A percentile compares a stretch with the other conserved stretches of the same genome.
Conservation (phyloP, 768 basidiomycete species). For the Pisolithus albus region DNA sequence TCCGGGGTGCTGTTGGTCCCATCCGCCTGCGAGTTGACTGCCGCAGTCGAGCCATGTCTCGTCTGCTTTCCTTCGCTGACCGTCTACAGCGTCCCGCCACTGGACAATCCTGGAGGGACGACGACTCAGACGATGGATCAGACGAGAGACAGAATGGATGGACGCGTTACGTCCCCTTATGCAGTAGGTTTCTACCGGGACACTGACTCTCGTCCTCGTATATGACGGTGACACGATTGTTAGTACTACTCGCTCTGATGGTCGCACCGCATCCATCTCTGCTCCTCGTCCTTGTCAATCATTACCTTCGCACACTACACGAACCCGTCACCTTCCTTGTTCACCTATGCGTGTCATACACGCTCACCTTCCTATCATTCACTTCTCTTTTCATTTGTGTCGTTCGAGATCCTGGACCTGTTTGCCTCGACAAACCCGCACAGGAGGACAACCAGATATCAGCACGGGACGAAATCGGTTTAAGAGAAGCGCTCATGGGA, state of each 20-base stretch:
- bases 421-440: slow-evolving; percentile 23
- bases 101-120: background rate
- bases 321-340: slow-evolving; percentile 39
- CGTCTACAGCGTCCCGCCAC: background rate
- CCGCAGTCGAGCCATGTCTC: background rate
- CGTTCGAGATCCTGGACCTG: slow-evolving; percentile 68
- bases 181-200: slow-evolving; percentile 32
- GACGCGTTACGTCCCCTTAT: slow-evolving; percentile 54
- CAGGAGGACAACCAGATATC: slow-evolving; percentile 18
- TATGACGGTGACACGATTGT: background rate
- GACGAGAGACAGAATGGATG: slow-evolving; percentile 40
- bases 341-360: slow-evolving; percentile 56
- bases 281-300: slow-evolving; percentile 58
- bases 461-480: slow-evolving; percentile 37
- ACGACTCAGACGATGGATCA: slow-evolving; percentile 22
- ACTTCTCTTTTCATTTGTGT: slow-evolving; percentile 70
- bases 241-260: slow-evolving; percentile 49
- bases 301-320: slow-evolving; percentile 53
- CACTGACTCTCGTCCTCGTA: background rate
- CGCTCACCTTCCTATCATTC: slow-evolving; percentile 61
- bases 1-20: no score
- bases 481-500: slow-evolving; percentile 57
- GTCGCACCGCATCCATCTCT: slow-evolving; percentile 71
- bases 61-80: background rate
- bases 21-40: no score